phyloP scores from a whole-genome alignment of 192 early-diverging fungal species.

The Coemansia sp. region DNA sequence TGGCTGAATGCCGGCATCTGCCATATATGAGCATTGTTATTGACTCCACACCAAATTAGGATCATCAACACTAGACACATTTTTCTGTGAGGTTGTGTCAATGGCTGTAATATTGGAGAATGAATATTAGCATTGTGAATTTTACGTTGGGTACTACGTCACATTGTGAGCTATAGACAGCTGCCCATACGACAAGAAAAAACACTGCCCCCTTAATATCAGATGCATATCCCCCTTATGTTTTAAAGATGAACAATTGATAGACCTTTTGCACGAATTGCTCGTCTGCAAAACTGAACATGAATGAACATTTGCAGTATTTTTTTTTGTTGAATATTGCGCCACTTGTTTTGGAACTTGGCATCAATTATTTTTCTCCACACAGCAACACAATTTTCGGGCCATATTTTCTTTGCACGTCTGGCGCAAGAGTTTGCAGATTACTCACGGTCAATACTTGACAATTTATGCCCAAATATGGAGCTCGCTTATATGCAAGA shows the following conservation, averaged over 20 bases:
- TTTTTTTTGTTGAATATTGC: no score
- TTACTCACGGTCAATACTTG: background rate
- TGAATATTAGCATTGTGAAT: background rate
- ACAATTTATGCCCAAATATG: background rate
- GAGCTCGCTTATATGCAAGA: conserved; percentile 1
- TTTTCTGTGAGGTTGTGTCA: background rate
- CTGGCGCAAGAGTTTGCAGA: background rate
- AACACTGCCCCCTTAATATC: no score
- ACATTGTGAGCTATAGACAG: background rate
- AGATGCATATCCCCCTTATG: no score
- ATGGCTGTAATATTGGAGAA: background rate
- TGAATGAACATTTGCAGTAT: no score
- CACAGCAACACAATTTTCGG: background rate
- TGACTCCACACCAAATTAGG: conserved; percentile 9
- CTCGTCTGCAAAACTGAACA: no score
- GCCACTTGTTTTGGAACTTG: no score
- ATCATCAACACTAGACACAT: conserved; percentile 3
- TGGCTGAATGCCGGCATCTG: background rate
- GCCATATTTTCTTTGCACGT: background rate
- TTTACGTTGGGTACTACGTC: background rate
- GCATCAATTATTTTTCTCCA: no score
- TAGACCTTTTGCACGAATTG: no score
- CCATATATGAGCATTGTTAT: background rate
- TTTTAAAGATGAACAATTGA: no score
- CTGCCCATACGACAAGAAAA: background rate